Evolutionary conservation across 2,329 filamentous ascomycete genomes (phyloP).

Genomic region (Pseudogymnoascus sp.): DNA sequence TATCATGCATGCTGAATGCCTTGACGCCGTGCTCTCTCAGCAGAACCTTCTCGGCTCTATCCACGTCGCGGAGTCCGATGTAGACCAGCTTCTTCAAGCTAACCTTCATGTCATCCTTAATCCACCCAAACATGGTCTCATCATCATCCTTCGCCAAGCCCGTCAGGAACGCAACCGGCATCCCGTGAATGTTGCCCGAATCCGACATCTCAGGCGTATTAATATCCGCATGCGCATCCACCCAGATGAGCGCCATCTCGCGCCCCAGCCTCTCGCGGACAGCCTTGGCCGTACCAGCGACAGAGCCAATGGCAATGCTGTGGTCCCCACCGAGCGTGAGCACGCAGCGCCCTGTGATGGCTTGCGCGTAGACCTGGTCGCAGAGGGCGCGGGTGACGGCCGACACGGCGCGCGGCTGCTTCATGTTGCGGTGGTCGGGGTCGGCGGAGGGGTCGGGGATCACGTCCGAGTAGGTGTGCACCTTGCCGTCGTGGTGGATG

Average conservation of each 20-base stretch:
- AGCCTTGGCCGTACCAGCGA: slow-evolving; percentile 80
- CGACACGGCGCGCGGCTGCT: slow-evolving; percentile 80
- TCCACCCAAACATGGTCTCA: slow-evolving; percentile 70
- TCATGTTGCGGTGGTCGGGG: slow-evolving; percentile 84
- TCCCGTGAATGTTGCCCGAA: slow-evolving; percentile 94
- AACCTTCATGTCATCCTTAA: slow-evolving; percentile 62
- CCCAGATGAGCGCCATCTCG: slow-evolving; percentile 95
- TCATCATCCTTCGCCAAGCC: slow-evolving; percentile 68
- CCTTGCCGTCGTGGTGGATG: slow-evolving; percentile 72
- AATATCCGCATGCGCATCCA: slow-evolving; percentile 96
- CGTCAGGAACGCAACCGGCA: slow-evolving; percentile 90
- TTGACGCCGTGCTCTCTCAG: slow-evolving; percentile 83
- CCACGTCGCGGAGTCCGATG: slow-evolving; percentile 90
- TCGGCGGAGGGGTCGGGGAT: slow-evolving; percentile 65
- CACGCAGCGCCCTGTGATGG: slow-evolving; percentile 74
- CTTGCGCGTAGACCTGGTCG: slow-evolving; percentile 81
- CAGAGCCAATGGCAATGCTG: slow-evolving; percentile 89
- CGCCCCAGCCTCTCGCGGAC: slow-evolving; percentile 72
- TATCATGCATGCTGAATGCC: slow-evolving; percentile 97
- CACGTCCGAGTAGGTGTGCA: slow-evolving; percentile 75
- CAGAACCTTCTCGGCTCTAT: slow-evolving; percentile 88
- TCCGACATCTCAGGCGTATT: slow-evolving; percentile 88
- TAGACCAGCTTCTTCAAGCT: slow-evolving; percentile 86
- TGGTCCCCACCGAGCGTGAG: slow-evolving; percentile 94
- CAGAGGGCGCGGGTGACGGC: slow-evolving; percentile 75